phyloP scores from a whole-genome alignment of 805 yeast species.

The Naumovozyma castellii region DNA sequence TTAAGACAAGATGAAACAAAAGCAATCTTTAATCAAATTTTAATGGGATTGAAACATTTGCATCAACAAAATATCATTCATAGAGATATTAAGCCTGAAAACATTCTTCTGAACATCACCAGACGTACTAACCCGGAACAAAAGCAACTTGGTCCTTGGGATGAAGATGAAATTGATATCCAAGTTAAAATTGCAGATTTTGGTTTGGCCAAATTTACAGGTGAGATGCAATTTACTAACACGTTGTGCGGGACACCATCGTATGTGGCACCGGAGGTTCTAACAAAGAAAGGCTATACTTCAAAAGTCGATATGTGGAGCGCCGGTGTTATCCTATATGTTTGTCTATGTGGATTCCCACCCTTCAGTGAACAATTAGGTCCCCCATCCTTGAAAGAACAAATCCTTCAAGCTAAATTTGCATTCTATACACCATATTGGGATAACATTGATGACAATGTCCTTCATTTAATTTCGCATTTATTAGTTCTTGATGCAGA shows the following conservation, averaged over 20 bases:
- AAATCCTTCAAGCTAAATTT: constrained; percentile 54
- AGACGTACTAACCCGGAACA: constrained; percentile 31
- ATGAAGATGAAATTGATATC: constrained; percentile 47
- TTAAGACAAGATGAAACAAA: constrained; percentile 54
- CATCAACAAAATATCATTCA: constrained; percentile 67
- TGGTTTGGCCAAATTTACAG: constrained; percentile 56
- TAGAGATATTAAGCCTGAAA: constrained; percentile 74
- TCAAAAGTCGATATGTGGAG: constrained; percentile 78
- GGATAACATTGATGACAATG: constrained; percentile 60
- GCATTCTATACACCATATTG: constrained; percentile 76
- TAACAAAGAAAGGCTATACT: constrained; percentile 47
- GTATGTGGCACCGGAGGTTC: constrained; percentile 76
- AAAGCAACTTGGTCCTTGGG: constrained; percentile 34
- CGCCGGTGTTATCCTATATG: constrained; percentile 67
- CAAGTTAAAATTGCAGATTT: constrained; percentile 74
- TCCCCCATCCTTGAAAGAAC: constrained; percentile 71
- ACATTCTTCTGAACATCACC: constrained; percentile 45
- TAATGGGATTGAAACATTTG: constrained; percentile 54
- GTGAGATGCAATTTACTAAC: constrained; percentile 63
- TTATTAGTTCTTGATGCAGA: constrained; percentile 55
- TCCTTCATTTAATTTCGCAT: constrained; percentile 54
- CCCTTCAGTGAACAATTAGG: constrained; percentile 77
- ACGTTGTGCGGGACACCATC: constrained; percentile 84
- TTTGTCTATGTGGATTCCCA: constrained; percentile 76
- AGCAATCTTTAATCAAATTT: constrained; percentile 53